These are phyloP conservation scores for Venturia aucupariae DNA, from an alignment of 2,329 filamentous ascomycete genomes.

Conservation along the genomic window DNA sequence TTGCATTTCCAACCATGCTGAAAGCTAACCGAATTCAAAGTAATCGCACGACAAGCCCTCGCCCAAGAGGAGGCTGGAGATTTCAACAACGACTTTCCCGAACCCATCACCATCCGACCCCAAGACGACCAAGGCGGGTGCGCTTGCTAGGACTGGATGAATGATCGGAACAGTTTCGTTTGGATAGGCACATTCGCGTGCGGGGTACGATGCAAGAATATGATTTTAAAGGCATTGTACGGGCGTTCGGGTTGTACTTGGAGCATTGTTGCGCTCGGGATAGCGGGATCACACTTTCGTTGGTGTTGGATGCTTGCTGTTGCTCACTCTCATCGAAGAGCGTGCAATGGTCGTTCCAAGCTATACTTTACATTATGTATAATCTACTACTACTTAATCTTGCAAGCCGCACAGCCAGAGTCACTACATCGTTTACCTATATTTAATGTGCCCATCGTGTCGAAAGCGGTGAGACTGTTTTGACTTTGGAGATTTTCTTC, in stretches of 20 bases:
- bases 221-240: background rate
- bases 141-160: constrained; percentile 56
- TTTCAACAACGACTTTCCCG: constrained; percentile 93
- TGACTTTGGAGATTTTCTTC: too few species aligned
- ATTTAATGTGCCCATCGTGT: too few species aligned
- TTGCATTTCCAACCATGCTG: background rate
- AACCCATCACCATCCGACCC: constrained; percentile 96
- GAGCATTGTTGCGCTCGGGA: background rate
- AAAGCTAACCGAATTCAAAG: constrained; percentile 45
- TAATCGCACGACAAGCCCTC: constrained; percentile 91
- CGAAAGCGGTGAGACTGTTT: too few species aligned
- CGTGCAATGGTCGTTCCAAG: background rate
- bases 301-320: constrained; percentile 1
- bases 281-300: background rate
- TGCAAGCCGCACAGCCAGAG: too few species aligned
- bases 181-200: background rate
- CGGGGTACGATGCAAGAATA: background rate
- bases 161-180: background rate
- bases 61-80: constrained; percentile 97
- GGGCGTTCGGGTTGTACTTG: constrained; percentile 3
- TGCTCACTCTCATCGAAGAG: background rate
- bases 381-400: too few species aligned
- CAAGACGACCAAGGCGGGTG: constrained; percentile 90
- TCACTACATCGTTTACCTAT: too few species aligned
- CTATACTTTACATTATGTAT: background rate